A percentile compares a stretch with the other conserved stretches of the same genome.
These are phyloP conservation scores for Clonostachys rhizophaga DNA, from an alignment of 2,329 filamentous ascomycete species.

Conservation along the genomic window DNA sequence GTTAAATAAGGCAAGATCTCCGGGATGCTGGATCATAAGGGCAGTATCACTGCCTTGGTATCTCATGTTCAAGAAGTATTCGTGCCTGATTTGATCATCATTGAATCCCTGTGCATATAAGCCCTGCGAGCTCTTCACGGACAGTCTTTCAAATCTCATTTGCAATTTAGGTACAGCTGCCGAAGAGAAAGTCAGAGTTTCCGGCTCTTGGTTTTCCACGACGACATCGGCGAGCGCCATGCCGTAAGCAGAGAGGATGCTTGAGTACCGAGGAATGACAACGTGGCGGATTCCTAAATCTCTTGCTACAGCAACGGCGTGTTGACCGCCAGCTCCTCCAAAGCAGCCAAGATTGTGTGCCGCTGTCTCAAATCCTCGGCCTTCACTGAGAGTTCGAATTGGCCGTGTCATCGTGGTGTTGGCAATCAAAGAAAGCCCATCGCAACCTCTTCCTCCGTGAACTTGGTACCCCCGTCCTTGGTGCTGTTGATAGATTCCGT, in stretches of 20 bases:
- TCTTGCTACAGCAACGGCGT: slow-evolving; percentile 20
- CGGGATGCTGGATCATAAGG: slow-evolving; percentile 23
- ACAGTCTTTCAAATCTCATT: neutral
- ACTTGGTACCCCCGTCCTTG: slow-evolving; percentile 8
- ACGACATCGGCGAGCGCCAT: slow-evolving; percentile 24
- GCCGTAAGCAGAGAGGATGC: slow-evolving; percentile 24
- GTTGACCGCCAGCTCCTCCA: slow-evolving; percentile 15
- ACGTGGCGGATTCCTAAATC: slow-evolving; percentile 19
- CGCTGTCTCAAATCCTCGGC: slow-evolving; percentile 13
- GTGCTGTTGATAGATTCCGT: slow-evolving; percentile 17
- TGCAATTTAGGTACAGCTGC: slow-evolving; percentile 2
- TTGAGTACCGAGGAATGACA: slow-evolving; percentile 23
- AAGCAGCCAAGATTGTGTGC: slow-evolving; percentile 17
- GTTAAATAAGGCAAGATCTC: slow-evolving; percentile 17
- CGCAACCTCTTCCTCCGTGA: slow-evolving; percentile 31
- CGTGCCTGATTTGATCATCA: slow-evolving; percentile 29
- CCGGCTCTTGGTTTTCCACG: slow-evolving; percentile 20
- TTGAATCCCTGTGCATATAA: neutral
- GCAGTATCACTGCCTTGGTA: slow-evolving; percentile 35
- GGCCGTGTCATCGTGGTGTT: slow-evolving; percentile 73
- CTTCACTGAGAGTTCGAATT: slow-evolving; percentile 36
- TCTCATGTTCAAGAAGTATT: slow-evolving; percentile 34
- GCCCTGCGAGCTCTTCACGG: neutral
- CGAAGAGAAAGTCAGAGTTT: slow-evolving; percentile 9
- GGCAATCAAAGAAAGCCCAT: slow-evolving; percentile 71